Evolutionary conservation across 768 basidiomycete species (phyloP).

Genomic region (Tulasnella sp.): DNA sequence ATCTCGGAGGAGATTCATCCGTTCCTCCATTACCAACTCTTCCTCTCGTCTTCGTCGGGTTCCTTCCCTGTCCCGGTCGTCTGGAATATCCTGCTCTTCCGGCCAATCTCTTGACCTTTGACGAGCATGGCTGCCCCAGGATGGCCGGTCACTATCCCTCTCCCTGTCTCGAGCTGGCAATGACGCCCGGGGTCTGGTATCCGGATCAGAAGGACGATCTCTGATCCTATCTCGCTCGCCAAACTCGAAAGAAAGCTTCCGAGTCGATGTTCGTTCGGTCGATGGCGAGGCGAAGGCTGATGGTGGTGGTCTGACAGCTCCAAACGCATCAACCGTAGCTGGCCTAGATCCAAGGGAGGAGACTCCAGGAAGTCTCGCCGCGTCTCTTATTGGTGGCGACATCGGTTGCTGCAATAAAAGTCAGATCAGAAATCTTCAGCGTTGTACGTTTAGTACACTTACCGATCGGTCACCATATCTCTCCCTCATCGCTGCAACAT

Average conservation of each 20-base stretch:
- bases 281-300: not conserved
- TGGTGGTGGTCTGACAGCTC: not conserved
- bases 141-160: not conserved
- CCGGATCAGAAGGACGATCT: not conserved
- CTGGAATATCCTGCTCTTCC: conserved; percentile 18
- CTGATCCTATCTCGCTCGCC: conserved; percentile 11
- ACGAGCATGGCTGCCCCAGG: not conserved
- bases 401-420: not conserved
- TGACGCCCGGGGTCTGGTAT: not conserved
- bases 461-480: conserved; percentile 11
- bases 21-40: conserved; percentile 17
- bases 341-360: conserved; percentile 1
- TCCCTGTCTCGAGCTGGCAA: conserved; percentile 6
- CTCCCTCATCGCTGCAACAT: conserved; percentile 27
- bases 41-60: conserved; percentile 24
- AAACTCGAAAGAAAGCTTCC: conserved; percentile 6
- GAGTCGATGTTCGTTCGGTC: not conserved
- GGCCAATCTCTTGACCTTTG: conserved; percentile 25
- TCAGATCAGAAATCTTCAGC: not conserved
- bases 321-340: not conserved
- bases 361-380: not conserved
- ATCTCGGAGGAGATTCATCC: conserved; percentile 16
- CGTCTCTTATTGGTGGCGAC: not conserved
- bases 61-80: conserved; percentile 25
- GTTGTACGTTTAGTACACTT: not conserved